Percentiles rank a stretch among this genome's conserved stretches.
phyloP scores from a whole-genome alignment of 352 stramenopile species.

The Globisporangium solare region DNA sequence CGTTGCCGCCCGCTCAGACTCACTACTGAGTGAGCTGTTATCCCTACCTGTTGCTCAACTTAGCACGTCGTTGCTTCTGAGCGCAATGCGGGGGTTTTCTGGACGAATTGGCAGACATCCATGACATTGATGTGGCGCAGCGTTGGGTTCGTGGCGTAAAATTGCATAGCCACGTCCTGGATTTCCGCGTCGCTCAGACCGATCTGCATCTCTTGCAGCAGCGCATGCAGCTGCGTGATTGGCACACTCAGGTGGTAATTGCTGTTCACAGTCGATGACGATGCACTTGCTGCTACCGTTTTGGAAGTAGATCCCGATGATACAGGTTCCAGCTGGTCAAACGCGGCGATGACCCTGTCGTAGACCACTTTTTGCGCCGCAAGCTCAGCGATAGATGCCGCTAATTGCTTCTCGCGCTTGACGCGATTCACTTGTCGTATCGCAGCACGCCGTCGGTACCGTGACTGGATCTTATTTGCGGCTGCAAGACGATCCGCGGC shows the following conservation, averaged over 20 bases:
- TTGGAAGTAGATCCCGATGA: background rate
- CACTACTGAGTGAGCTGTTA: too few relatives aligned
- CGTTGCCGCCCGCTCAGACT: too few relatives aligned
- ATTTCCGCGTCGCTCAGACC: slow-evolving; percentile 28
- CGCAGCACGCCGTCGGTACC: slow-evolving; percentile 52
- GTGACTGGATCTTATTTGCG: slow-evolving; percentile 58
- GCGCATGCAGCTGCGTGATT: slow-evolving; percentile 29
- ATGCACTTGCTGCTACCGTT: slow-evolving; percentile 19
- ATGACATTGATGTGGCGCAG: slow-evolving; percentile 55
- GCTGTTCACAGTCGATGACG: slow-evolving; percentile 6
- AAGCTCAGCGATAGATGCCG: slow-evolving; percentile 39
- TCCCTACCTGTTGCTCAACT: background rate
- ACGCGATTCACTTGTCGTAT: slow-evolving; percentile 43
- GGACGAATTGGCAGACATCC: slow-evolving; percentile 51
- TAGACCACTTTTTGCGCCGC: slow-evolving; percentile 41
- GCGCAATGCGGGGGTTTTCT: slow-evolving; percentile 27
- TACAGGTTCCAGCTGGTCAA: slow-evolving; percentile 27
- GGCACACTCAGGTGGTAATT: slow-evolving; percentile 30
- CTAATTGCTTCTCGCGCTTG: slow-evolving; percentile 45
- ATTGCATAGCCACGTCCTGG: slow-evolving; percentile 20
- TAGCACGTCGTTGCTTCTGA: slow-evolving; percentile 9
- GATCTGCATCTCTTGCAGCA: slow-evolving; percentile 38
- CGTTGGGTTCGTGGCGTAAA: slow-evolving; percentile 31
- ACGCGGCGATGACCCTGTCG: slow-evolving; percentile 34
- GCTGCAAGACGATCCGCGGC: slow-evolving; percentile 21